These are phyloP conservation scores for Sugiyamaella americana DNA, from an alignment of 805 yeast species.

Conservation along the genomic window DNA sequence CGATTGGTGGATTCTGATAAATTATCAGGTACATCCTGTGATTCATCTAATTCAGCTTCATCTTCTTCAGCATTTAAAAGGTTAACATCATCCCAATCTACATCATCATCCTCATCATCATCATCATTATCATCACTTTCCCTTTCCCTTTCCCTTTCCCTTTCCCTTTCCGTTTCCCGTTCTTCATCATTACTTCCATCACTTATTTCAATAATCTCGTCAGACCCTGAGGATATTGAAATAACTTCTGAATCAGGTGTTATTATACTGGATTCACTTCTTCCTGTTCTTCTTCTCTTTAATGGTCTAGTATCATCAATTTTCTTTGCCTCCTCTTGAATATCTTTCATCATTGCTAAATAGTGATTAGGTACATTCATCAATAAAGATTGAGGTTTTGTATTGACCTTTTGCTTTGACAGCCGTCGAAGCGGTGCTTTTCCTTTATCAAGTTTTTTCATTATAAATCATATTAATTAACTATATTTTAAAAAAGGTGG, in stretches of 20 bases:
- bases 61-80: slow-evolving; percentile 10
- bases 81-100: slow-evolving; percentile 13
- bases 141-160: too few relatives aligned
- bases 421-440: too few relatives aligned
- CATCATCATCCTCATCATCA: slow-evolving; percentile 13
- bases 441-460: too few relatives aligned
- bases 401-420: too few relatives aligned
- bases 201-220: too few relatives aligned
- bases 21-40: slow-evolving; percentile 30
- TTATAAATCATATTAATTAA: too few relatives aligned
- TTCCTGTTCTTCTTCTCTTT: neutral
- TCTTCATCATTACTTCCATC: neutral
- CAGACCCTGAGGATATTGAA: neutral
- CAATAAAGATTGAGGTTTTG: neutral
- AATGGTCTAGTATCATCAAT: slow-evolving; percentile 3
- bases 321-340: slow-evolving; percentile 12
- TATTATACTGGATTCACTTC: neutral
- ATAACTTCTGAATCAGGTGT: neutral
- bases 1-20: neutral
- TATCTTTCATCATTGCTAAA: slow-evolving; percentile 14
- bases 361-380: slow-evolving; percentile 10
- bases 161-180: too few relatives aligned
- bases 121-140: neutral
- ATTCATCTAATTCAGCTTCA: slow-evolving; percentile 23
- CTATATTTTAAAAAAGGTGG: too few relatives aligned